Evolutionary conservation across 345 rosid genomes (phyloP).

Genomic region (Hirschfeldia incana): DNA sequence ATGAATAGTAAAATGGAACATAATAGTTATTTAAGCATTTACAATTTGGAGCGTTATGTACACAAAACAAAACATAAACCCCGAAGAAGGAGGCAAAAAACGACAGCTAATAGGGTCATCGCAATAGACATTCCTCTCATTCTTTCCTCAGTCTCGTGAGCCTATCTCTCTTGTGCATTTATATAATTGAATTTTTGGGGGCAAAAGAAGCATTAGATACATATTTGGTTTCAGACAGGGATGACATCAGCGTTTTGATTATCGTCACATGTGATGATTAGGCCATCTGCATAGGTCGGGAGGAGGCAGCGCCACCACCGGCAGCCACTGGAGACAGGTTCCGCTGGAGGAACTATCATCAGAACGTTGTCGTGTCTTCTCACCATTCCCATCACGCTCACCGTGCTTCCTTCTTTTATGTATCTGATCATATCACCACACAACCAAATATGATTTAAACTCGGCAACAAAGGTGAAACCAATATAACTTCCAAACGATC

Average conservation of each 20-base stretch:
- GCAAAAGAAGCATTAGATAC: constrained; percentile 20
- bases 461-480: background rate
- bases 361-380: constrained; percentile 81
- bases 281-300: constrained; percentile 81
- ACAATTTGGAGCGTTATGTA: constrained; percentile 34
- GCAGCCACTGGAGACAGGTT: constrained; percentile 81
- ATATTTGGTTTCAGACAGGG: constrained; percentile 56
- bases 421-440: constrained; percentile 47
- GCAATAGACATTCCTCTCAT: constrained; percentile 10
- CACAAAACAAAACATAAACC: constrained; percentile 30
- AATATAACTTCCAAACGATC: background rate
- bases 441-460: background rate
- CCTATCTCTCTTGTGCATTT: constrained; percentile 23
- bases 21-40: constrained; percentile 25
- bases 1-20: background rate
- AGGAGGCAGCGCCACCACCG: constrained; percentile 76
- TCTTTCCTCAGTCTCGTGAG: background rate
- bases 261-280: constrained; percentile 77
- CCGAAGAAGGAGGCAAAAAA: constrained; percentile 24
- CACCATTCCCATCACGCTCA: constrained; percentile 94
- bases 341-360: constrained; percentile 79
- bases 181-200: background rate
- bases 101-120: constrained; percentile 12
- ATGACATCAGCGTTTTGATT: constrained; percentile 74
- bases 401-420: constrained; percentile 94